phyloP scores from a whole-genome alignment of 495 filamentous ascomycete genomes.

The Achaetomiella virescens region DNA sequence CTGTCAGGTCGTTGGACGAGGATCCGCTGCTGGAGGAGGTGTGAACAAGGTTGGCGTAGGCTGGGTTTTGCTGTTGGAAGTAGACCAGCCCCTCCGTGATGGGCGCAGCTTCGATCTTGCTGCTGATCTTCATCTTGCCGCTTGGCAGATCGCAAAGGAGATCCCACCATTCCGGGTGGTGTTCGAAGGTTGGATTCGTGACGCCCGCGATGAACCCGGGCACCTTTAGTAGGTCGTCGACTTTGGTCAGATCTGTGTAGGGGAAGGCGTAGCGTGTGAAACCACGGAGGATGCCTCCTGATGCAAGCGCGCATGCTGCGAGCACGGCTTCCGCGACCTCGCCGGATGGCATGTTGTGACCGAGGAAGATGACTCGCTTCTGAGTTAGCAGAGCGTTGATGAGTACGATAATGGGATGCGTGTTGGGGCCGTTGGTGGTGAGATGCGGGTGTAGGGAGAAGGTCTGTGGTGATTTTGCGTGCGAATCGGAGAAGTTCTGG shows the following conservation, averaged over 20 bases:
- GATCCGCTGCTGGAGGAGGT: constrained; percentile 33
- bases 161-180: constrained; percentile 98
- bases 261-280: constrained; percentile 98
- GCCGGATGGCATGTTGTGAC: constrained; percentile 87
- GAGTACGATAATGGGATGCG: constrained; percentile 72
- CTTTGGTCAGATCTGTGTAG: constrained; percentile 96
- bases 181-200: constrained; percentile 92
- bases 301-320: constrained; percentile 85
- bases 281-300: constrained; percentile 87
- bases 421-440: constrained; percentile 78
- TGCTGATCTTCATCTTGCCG: constrained; percentile 89
- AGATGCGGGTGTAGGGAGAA: constrained; percentile 87
- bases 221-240: constrained; percentile 91
- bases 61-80: constrained; percentile 74
- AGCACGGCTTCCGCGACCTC: constrained; percentile 95
- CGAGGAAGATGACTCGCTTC: constrained; percentile 92
- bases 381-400: constrained; percentile 85
- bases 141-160: constrained; percentile 88
- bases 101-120: constrained; percentile 65
- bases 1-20: constrained; percentile 60
- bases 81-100: constrained; percentile 75
- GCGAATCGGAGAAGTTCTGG: constrained; percentile 79
- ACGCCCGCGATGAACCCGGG: constrained; percentile 97
- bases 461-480: constrained; percentile 73
- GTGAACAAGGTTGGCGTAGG: constrained; percentile 43